Conservation (phyloP, 495 filamentous ascomycete genomes). For the Gamarada debralockiae region DNA sequence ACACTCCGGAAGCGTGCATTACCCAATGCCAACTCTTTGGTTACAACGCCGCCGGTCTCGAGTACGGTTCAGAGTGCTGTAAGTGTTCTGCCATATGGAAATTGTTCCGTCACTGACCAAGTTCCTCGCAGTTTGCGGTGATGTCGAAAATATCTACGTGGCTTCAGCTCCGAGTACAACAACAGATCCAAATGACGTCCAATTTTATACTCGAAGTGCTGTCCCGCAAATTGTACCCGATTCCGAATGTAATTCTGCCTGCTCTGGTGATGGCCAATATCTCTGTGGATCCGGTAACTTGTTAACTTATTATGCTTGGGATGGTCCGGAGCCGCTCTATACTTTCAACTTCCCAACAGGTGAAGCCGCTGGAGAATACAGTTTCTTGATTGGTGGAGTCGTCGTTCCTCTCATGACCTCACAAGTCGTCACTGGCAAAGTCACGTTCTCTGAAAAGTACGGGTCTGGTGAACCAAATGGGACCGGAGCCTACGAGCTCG, state of each 20-base stretch:
- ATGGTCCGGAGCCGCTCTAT: constrained; percentile 1
- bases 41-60: constrained; percentile 36
- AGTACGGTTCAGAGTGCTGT: constrained; percentile 37
- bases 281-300: constrained; percentile 53
- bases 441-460: constrained; percentile 60
- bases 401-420: constrained; percentile 51
- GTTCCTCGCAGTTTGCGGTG: not conserved
- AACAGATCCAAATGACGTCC: not conserved
- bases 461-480: constrained; percentile 34
- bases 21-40: constrained; percentile 31
- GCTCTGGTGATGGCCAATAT: constrained; percentile 45
- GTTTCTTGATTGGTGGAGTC: constrained; percentile 45
- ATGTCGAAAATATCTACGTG: not conserved
- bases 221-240: not conserved
- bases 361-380: constrained; percentile 48
- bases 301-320: constrained; percentile 43
- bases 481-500: constrained; percentile 62
- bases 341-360: constrained; percentile 40
- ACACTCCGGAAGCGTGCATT: constrained; percentile 34
- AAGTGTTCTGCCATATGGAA: not conserved
- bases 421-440: constrained; percentile 56
- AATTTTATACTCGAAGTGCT: not conserved
- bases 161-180: not conserved
- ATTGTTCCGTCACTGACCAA: not conserved
- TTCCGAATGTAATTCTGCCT: constrained; percentile 30